Base-by-base conservation (phyloP, 208 protist genomes). In the Acanthamoeba royreba region DNA sequence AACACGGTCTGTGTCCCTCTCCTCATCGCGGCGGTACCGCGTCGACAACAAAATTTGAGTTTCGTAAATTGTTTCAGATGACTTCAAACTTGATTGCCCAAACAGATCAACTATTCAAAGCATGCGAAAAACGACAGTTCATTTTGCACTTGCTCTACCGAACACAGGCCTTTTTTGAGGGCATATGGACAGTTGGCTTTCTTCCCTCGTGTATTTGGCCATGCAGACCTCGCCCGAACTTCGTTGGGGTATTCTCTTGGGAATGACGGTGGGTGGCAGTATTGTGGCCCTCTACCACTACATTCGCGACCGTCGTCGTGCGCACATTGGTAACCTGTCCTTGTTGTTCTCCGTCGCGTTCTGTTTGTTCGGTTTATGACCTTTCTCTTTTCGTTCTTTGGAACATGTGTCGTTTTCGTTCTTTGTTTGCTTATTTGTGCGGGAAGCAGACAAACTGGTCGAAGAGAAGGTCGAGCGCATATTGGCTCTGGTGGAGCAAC, bases 401-500 rank as follows among this genome's bases (percentile, higher is more conserved):
- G 4, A 43, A 66, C 55, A n/a, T 43, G 1, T 22, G 35, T 22
- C 11, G 25, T 77, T 43, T 17, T 28, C 31, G 13, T 40, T n/a
- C n/a, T n/a, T n/a, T n/a, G n/a, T n/a, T n/a, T n/a, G n/a, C n/a
- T n/a, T n/a, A n/a, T n/a, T n/a, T n/a, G n/a, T n/a, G 49, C 13
- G 13, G 9, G 49, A 9, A 9, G 13, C 63, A 77, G 66, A 77
- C 19, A 77, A 77, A 22, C 15, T 77, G 66, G 66, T 77, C 19
- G 66, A 77, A 22, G 66, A 77, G 66, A 77, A 77, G 66, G 66
- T 77, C 19, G 66, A 77, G 66, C 66, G 66, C 66, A 77, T 77
- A 13, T 25, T 77, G 15, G 66, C 66, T 0, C 35, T 77, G 8
- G 66, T 77, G 66, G 66, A 77, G 66, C 35, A 77, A 22, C 66